Evolutionary conservation across 495 filamentous ascomycete species (phyloP).

Genomic region (Apodospora peruviana): DNA sequence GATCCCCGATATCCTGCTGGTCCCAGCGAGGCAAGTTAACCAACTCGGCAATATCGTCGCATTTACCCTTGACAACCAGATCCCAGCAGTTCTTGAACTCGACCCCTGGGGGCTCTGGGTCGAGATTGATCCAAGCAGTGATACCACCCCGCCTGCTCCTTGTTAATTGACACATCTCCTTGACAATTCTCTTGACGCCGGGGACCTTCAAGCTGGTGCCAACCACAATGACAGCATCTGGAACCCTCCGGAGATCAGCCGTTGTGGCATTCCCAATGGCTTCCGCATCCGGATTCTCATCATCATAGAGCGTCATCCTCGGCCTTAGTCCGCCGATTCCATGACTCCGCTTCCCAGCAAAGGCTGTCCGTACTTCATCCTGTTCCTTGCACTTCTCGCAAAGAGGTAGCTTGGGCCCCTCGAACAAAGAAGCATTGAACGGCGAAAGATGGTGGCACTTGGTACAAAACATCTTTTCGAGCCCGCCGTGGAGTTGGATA

Average conservation of each 20-base stretch:
- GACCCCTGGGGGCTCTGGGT: conserved; percentile 69
- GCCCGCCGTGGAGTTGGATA: conserved; percentile 88
- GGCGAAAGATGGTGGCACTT: conserved; percentile 76
- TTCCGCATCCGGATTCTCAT: conserved; percentile 92
- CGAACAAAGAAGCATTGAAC: conserved; percentile 75
- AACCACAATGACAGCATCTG: conserved; percentile 89
- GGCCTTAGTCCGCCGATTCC: conserved; percentile 87
- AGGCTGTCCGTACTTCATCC: conserved; percentile 68
- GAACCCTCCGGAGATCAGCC: conserved; percentile 75
- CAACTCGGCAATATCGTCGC: conserved; percentile 77
- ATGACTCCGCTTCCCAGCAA: conserved; percentile 84
- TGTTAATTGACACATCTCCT: conserved; percentile 80
- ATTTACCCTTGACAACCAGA: conserved; percentile 77
- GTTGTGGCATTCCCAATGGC: conserved; percentile 87
- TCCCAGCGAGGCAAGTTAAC: conserved; percentile 74
- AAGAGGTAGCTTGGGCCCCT: conserved; percentile 75
- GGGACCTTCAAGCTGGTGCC: conserved; percentile 94
- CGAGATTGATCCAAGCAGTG: conserved; percentile 90
- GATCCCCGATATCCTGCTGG: conserved; percentile 44
- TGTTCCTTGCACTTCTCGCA: conserved; percentile 70
- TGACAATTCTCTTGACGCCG: conserved; percentile 80
- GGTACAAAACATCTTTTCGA: conserved; percentile 92
- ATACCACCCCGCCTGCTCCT: conserved; percentile 78
- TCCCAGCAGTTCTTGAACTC: conserved; percentile 93
- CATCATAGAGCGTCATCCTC: conserved; percentile 94